phyloP scores from a whole-genome alignment of 495 filamentous ascomycete species.

The Penicillium cosmopolitanum region DNA sequence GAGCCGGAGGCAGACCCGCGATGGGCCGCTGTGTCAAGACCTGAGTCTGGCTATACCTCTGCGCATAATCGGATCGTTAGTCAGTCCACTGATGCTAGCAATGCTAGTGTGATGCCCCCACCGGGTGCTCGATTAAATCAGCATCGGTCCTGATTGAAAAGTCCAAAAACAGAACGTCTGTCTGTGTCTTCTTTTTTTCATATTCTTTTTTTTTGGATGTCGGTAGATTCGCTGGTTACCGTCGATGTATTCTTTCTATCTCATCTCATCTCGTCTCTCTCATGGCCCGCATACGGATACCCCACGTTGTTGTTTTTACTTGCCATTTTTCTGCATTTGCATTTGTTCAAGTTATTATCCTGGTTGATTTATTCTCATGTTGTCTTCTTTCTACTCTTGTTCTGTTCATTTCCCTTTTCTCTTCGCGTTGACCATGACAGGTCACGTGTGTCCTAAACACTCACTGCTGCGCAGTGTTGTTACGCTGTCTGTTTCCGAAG shows the following conservation, averaged over 20 bases:
- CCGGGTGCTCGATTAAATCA: conserved; percentile 4
- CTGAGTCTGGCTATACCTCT: conserved; percentile 19
- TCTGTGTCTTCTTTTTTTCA: not conserved
- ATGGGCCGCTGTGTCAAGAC: conserved; percentile 18
- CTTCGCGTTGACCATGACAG: not conserved
- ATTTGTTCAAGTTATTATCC: not conserved
- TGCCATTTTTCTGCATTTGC: conserved; percentile 1
- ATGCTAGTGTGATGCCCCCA: conserved; percentile 16
- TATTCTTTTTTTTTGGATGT: not conserved
- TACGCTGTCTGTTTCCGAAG: not conserved
- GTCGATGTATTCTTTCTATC: conserved; percentile 5
- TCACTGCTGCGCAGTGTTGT: conserved; percentile 10
- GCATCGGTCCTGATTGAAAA: conserved; percentile 15
- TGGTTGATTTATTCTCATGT: not conserved
- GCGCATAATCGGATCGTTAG: conserved; percentile 32
- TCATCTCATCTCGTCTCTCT: not conserved
- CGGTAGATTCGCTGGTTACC: conserved; percentile 1
- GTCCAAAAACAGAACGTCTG: not conserved
- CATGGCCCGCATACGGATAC: conserved; percentile 7
- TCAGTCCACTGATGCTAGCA: conserved; percentile 27
- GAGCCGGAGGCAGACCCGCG: conserved; percentile 32
- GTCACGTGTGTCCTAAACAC: not conserved
- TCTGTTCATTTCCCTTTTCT: not conserved
- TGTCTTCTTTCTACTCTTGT: not conserved
- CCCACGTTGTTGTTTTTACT: not conserved